Conservation (phyloP, 345 rosid genomes). For the Brassica nigra region DNA sequence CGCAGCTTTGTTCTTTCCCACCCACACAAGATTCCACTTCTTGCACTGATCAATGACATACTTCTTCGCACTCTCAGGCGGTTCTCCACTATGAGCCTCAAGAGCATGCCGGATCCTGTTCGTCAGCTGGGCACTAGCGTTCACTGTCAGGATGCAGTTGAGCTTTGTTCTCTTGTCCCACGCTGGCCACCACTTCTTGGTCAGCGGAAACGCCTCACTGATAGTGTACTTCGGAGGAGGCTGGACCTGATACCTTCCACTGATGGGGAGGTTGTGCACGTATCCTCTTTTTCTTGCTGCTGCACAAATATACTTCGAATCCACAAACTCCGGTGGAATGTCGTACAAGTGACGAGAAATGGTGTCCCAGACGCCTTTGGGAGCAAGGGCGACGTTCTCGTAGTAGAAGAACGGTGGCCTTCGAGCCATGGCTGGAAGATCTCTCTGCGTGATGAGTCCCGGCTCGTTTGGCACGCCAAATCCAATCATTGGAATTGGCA, state of each 20-base stretch:
- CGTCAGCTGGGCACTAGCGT: slow-evolving; percentile 69
- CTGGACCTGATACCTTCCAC: slow-evolving; percentile 61
- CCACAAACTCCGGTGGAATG: slow-evolving; percentile 84
- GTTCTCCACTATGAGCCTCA: slow-evolving; percentile 55
- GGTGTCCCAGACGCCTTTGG: slow-evolving; percentile 89
- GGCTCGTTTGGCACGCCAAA: slow-evolving; percentile 72
- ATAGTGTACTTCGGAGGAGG: slow-evolving; percentile 75
- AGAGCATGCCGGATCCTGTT: slow-evolving; percentile 71
- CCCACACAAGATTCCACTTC: slow-evolving; percentile 96
- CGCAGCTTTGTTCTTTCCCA: slow-evolving; percentile 84
- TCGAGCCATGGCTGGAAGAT: slow-evolving; percentile 58
- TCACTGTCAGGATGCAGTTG: slow-evolving; percentile 75
- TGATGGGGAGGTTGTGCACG: slow-evolving; percentile 77
- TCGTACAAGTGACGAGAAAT: slow-evolving; percentile 70
- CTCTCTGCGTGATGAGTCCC: slow-evolving; percentile 38
- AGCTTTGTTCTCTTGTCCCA: slow-evolving; percentile 84
- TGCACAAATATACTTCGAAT: slow-evolving; percentile 82
- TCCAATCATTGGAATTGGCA: slow-evolving; percentile 93
- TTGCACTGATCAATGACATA: slow-evolving; percentile 68
- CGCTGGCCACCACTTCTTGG: slow-evolving; percentile 83
- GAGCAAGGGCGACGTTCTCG: slow-evolving; percentile 92
- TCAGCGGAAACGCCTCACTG: slow-evolving; percentile 73
- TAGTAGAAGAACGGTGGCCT: slow-evolving; percentile 87
- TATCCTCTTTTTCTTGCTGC: slow-evolving; percentile 93
- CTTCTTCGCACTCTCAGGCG: slow-evolving; percentile 52